Base-by-base conservation (phyloP, 306 rosid genomes). In the Cucumis hystrix region DNA sequence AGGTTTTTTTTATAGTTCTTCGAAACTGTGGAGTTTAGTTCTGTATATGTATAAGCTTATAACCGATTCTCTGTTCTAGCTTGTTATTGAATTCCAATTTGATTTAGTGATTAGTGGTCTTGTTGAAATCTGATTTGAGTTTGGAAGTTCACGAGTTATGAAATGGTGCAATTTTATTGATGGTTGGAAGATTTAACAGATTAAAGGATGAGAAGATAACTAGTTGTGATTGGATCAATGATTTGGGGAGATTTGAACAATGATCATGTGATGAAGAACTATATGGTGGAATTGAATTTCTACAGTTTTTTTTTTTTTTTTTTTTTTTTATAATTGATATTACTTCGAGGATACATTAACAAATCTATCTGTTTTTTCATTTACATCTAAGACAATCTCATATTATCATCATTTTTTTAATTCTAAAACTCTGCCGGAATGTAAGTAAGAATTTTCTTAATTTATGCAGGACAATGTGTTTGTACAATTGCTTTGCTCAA, bases 401-500 rank as follows among this genome's bases (percentile, higher is more conserved):
- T 61, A 61, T 13, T 61, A 6, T 8, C 18, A 28, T 61, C 17
- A 14, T 5, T 61, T 61, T 28, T 61, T 25, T 6, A 61, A 61
- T 28, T 62, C 41, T 62, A 30, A n/a, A 33, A 30, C 21, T 2
- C 41, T 15, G 7, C 68, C 17, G 43, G 41, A 15, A 7, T 14
- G 43, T 7, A 14, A 3, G 68, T 30, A 30, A 62, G 43, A 62
- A 30, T 8, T 7, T 1, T 30, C 20, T 62, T 30, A 62, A 62
- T 30, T 3, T 14, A 8, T 83, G 76, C 88, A 95, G 97, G 99
- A 95, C 57, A 95, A 95, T 45, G 99, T 95, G 60, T 95, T 95
- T 80, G 97, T 90, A 77, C 97, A 95, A 85, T 80, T 95, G 86
- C 71, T 92, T 17, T 95, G 99, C 65, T 95, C 97, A 14, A 95